Conservation (phyloP, 2,329 filamentous ascomycete species). For the Podosphaera xanthii region DNA sequence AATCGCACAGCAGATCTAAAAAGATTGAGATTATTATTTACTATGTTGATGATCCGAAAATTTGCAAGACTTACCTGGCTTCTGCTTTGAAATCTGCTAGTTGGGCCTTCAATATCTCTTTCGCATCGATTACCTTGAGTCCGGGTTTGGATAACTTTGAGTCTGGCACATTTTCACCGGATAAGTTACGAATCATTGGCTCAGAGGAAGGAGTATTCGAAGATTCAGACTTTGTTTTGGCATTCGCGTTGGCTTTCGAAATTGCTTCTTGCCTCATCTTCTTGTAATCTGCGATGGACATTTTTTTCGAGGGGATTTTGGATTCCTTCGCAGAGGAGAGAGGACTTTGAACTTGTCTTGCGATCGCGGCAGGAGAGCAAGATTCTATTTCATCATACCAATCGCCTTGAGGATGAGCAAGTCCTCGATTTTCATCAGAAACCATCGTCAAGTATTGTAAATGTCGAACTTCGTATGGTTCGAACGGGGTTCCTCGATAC, state of each 20-base stretch:
- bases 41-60: not conserved
- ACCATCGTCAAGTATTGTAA: slow-evolving; percentile 16
- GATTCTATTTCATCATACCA: slow-evolving; percentile 12
- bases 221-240: slow-evolving; percentile 6
- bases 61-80: slow-evolving; percentile 1
- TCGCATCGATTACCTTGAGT: not conserved
- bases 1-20: slow-evolving; percentile 5
- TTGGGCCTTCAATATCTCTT: not conserved
- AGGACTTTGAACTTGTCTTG: slow-evolving; percentile 13
- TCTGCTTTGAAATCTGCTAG: slow-evolving; percentile 3
- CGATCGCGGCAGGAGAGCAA: slow-evolving; percentile 8
- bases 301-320: slow-evolving; percentile 12
- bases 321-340: slow-evolving; percentile 10
- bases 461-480: slow-evolving; percentile 12
- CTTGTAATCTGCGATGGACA: slow-evolving; percentile 16
- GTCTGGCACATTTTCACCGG: slow-evolving; percentile 8
- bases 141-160: not conserved
- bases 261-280: slow-evolving; percentile 12
- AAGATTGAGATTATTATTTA: slow-evolving; percentile 3
- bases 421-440: slow-evolving; percentile 8
- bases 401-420: slow-evolving; percentile 10
- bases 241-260: slow-evolving; percentile 7
- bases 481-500: slow-evolving; percentile 13
- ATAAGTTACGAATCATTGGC: slow-evolving; percentile 9
- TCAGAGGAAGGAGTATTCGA: slow-evolving; percentile 6